Conservation (phyloP, 768 basidiomycete species). For the Boletus pseudopeckii region DNA sequence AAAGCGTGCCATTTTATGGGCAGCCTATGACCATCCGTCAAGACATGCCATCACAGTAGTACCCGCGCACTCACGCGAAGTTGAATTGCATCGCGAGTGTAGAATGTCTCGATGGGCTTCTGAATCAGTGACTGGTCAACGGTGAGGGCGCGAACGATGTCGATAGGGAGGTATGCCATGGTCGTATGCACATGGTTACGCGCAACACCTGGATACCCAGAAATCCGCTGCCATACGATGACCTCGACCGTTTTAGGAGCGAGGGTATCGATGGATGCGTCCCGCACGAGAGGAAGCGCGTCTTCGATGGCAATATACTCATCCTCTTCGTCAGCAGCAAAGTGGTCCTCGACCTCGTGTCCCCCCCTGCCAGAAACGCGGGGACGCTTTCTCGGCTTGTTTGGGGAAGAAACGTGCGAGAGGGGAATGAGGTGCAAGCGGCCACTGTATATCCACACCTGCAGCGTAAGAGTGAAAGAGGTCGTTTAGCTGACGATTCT, state of each 20-base stretch:
- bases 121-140: constrained; percentile 70
- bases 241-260: constrained; percentile 62
- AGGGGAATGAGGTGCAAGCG: constrained; percentile 87
- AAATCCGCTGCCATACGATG: constrained; percentile 67
- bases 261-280: constrained; percentile 49
- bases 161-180: constrained; percentile 74
- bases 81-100: constrained; percentile 90
- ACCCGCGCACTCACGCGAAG: constrained; percentile 61
- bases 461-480: constrained; percentile 26
- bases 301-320: constrained; percentile 57
- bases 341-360: constrained; percentile 50
- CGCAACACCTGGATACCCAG: constrained; percentile 69
- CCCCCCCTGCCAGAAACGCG: constrained; percentile 40
- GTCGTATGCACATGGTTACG: constrained; percentile 71
- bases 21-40: constrained; percentile 51
- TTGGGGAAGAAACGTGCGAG: constrained; percentile 64
- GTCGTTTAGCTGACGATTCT: constrained; percentile 32
- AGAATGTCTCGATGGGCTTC: constrained; percentile 88
- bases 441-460: constrained; percentile 90
- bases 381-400: constrained; percentile 50
- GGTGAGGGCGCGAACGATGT: constrained; percentile 71
- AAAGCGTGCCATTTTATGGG: constrained; percentile 88
- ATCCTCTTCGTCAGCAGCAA: constrained; percentile 39
- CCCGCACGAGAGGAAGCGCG: constrained; percentile 60
- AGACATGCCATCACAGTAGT: background rate